These are phyloP conservation scores for Cunninghamia lanceolata DNA, from an alignment of 75 land plant species.

Conservation along the genomic window DNA sequence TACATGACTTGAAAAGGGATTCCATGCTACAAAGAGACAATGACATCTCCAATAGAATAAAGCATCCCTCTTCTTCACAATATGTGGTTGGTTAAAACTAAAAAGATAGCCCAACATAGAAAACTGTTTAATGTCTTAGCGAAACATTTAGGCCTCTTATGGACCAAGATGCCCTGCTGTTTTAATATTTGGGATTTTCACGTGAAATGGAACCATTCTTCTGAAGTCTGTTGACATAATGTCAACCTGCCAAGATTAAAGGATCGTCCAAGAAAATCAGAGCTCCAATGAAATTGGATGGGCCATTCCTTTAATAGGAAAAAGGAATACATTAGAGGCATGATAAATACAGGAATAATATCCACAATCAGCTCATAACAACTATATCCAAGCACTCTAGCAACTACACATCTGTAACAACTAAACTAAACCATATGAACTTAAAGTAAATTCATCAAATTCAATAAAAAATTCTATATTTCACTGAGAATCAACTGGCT, in stretches of 20 bases:
- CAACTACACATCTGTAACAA: no score
- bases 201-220: conserved; percentile 56
- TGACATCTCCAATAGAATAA: not conserved
- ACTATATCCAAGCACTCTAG: no score
- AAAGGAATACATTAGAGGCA: no score
- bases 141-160: not conserved
- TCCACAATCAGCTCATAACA: no score
- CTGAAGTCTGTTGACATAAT: conserved; percentile 69
- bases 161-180: conserved; percentile 60
- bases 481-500: no score
- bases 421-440: no score
- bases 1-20: conserved; percentile 79
- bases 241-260: conserved; percentile 57
- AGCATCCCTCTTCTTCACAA: not conserved
- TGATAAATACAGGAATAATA: no score
- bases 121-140: not conserved
- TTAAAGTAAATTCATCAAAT: no score
- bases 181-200: conserved; percentile 51
- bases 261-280: not conserved
- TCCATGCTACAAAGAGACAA: conserved; percentile 58
- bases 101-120: not conserved
- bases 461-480: no score
- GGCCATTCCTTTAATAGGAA: no score
- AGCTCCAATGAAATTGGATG: no score
- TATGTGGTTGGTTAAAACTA: not conserved